These are phyloP conservation scores for Lyophyllum shimeji DNA, from an alignment of 768 basidiomycete species.

Conservation along the genomic window DNA sequence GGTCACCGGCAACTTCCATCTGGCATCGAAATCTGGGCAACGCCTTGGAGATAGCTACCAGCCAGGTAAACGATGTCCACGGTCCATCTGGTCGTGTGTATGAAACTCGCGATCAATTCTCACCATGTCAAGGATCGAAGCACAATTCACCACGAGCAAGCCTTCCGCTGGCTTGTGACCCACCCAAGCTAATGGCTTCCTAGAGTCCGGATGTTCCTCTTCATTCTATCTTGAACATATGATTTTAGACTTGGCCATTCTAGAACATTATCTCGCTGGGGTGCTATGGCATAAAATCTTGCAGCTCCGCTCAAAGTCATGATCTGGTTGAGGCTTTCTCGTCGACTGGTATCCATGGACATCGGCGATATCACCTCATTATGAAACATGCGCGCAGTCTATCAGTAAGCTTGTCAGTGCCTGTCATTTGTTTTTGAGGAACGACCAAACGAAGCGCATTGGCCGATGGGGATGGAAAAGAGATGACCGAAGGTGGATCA, in stretches of 20 bases:
- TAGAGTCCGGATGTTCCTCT: not conserved
- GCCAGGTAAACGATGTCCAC: not conserved
- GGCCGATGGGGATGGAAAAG: slow-evolving; percentile 12
- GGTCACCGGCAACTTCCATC: not conserved
- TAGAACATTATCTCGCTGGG: not conserved
- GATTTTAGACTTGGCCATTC: not conserved
- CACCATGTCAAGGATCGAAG: not conserved
- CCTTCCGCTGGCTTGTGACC: not conserved
- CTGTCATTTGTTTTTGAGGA: slow-evolving; percentile 1
- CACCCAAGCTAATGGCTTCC: not conserved
- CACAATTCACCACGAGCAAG: not conserved
- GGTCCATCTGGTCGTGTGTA: not conserved
- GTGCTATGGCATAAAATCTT: not conserved
- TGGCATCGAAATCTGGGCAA: not conserved
- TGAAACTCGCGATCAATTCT: not conserved
- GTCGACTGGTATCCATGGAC: not conserved
- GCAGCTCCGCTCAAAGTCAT: not conserved
- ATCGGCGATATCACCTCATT: not conserved
- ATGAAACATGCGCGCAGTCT: not conserved
- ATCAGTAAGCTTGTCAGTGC: not conserved
- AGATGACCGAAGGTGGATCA: not conserved
- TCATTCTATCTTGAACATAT: not conserved
- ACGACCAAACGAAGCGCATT: slow-evolving; percentile 4
- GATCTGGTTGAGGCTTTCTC: not conserved
- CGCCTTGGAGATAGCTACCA: slow-evolving; percentile 4